Evolutionary conservation across 306 rosid genomes (phyloP), one percentile per base, ranked within the genome.

Genomic region (Pyrus communis): DNA sequence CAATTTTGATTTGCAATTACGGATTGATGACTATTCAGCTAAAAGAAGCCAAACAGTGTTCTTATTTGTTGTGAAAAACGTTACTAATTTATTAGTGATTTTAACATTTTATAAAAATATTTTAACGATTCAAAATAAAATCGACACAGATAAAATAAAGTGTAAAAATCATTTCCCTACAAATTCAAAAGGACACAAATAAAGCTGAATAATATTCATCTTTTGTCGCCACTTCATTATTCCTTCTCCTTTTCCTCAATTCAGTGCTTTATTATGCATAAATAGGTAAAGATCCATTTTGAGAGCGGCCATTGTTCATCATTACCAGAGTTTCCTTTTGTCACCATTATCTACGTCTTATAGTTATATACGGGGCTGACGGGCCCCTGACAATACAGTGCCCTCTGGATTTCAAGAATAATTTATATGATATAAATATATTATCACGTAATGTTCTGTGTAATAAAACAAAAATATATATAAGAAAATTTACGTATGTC

Each of bases 251-350:
- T 86, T 84, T 82, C 89, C 95, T 88, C 88, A 81, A 69, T 84
- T 78, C 49, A 65, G 52, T 72, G 82, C 87, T 87, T 86, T 82
- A 49, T 81, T 83, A 81, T 84, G 78, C 78, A 82, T 76, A 84
- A 82, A 88, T 84, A 75, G 75, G 79, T 42, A 82, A 81, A 81
- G 69, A 7, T 83, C 72, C 65, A 30, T 82, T 78, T 83, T 75
- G 57, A 73, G 54, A 91, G 89, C 91, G 87, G 98, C 91, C 57
- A 73, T 75, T 73, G 80, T 86, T 86, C 95, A 92, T 94, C 88
- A 92, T 94, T 85, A 75, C 90, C 52, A 14, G 77, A 7, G 84
- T 17, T 75, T 75, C 74, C 78, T 76, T 77, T 85, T 93, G 83
- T 82, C 87, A 82, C 92, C 93, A 85, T 71, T 86, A 84, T 78